Percentiles rank a stretch among this genome's conserved stretches.
phyloP scores from a whole-genome alignment of 164 flowering plant genomes.

The Annona cherimola region DNA sequence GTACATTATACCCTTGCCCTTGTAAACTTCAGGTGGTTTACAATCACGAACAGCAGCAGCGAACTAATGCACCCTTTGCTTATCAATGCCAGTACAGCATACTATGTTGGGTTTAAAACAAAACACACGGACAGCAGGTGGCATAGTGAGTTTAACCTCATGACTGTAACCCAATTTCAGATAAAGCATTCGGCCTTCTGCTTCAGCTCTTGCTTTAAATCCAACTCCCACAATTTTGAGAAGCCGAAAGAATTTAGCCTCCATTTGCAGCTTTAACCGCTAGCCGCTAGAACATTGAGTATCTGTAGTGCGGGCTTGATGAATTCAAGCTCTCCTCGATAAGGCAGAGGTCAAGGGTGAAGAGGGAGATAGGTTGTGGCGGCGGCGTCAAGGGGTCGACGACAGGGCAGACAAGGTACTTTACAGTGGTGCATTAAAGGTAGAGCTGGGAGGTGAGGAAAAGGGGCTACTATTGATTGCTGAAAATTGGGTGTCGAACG shows the following conservation, averaged over 20 bases:
- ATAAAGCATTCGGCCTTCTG: constrained; percentile 66
- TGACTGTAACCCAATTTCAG: constrained; percentile 88
- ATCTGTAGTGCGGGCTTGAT: no score
- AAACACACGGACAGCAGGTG: constrained; percentile 89
- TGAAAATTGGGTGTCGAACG: no score
- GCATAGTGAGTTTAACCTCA: constrained; percentile 83
- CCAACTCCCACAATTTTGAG: constrained; percentile 90
- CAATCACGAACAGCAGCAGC: constrained; percentile 77
- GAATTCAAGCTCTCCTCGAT: no score
- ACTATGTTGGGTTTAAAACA: constrained; percentile 72
- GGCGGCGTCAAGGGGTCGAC: no score
- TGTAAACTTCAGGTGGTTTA: constrained; percentile 90
- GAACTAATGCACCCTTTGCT: constrained; percentile 75
- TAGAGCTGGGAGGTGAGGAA: no score
- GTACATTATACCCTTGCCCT: constrained; percentile 89
- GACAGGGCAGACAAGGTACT: no score
- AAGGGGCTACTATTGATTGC: no score
- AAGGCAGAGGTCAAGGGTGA: no score
- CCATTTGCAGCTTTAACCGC: constrained; percentile 29
- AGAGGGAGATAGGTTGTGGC: no score
- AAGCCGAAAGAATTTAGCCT: constrained; percentile 78
- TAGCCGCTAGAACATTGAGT: neutral
- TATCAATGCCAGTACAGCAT: constrained; percentile 83
- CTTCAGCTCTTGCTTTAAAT: constrained; percentile 86
- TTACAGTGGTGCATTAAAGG: no score